Conservation (phyloP, 2,329 filamentous ascomycete species). For the Dothistroma septosporum region DNA sequence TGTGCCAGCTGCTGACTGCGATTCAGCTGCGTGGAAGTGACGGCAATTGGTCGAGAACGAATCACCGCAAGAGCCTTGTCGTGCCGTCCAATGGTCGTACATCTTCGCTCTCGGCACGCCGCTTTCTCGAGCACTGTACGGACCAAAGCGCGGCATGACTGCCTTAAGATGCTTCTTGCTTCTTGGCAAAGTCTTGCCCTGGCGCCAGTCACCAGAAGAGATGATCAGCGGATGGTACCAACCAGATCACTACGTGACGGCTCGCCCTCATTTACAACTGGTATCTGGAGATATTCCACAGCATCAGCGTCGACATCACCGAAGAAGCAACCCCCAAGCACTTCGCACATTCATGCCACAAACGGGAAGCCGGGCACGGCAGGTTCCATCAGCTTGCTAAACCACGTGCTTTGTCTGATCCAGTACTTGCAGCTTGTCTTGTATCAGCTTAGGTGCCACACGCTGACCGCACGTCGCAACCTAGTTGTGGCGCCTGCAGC, state of each 20-base stretch:
- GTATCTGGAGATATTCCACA: background rate
- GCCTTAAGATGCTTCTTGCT: constrained; percentile 13
- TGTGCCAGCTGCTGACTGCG: background rate
- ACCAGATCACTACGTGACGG: background rate
- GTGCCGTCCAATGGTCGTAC: background rate
- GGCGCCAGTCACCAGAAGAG: constrained; percentile 15
- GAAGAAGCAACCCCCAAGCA: background rate
- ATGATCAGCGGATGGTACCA: constrained; percentile 10
- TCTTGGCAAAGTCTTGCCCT: constrained; percentile 19
- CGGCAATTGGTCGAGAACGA: background rate
- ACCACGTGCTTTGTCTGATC: background rate
- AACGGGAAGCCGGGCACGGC: background rate
- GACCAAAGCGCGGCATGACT: constrained; percentile 4
- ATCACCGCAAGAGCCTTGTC: background rate
- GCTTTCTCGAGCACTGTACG: background rate
- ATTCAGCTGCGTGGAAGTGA: background rate
- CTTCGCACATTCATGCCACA: background rate
- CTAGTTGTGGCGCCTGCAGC: background rate
- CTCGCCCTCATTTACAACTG: background rate
- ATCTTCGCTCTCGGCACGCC: background rate
- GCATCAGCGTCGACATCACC: background rate
- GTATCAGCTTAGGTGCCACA: background rate
- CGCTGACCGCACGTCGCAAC: background rate
- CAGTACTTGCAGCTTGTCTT: background rate
- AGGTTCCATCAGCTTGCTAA: background rate